phyloP scores from a whole-genome alignment of 2,329 filamentous ascomycete genomes.

The Leptosphaerulina australis region DNA sequence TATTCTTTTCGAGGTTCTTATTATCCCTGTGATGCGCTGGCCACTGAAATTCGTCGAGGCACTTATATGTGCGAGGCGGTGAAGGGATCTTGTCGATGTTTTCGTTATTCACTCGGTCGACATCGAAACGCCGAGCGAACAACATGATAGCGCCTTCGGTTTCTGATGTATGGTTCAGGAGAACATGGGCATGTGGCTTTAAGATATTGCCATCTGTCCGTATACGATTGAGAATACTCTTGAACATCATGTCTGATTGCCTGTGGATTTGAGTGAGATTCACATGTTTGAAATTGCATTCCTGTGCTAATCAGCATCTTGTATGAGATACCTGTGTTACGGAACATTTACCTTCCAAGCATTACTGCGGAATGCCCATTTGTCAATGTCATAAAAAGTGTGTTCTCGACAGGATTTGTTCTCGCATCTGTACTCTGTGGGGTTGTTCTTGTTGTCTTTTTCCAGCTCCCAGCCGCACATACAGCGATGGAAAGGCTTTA shows the following conservation, averaged over 20 bases:
- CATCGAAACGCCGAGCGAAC: conserved; percentile 50
- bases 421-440: conserved; percentile 24
- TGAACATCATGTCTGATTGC: conserved; percentile 61
- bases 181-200: conserved; percentile 46
- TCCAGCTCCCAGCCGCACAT: conserved; percentile 54
- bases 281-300: conserved; percentile 61
- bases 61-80: conserved; percentile 34
- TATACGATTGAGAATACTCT: conserved; percentile 62
- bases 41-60: conserved; percentile 53
- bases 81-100: conserved; percentile 42
- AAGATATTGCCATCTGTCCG: conserved; percentile 50
- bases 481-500: conserved; percentile 62
- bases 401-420: conserved; percentile 41
- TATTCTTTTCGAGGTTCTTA: conserved; percentile 20
- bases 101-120: conserved; percentile 41
- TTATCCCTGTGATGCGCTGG: conserved; percentile 35
- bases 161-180: conserved; percentile 50
- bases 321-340: not conserved
- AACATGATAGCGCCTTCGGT: conserved; percentile 55
- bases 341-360: conserved; percentile 55
- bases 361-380: conserved; percentile 65
- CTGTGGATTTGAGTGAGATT: conserved; percentile 63
- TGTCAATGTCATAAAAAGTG: conserved; percentile 56
- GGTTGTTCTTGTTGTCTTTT: conserved; percentile 14
- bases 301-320: conserved; percentile 23